Percentiles rank a stretch among this genome's conserved stretches.
Evolutionary conservation across 23 red algal species (phyloP).

Genomic region (Agarophyton chilense): DNA sequence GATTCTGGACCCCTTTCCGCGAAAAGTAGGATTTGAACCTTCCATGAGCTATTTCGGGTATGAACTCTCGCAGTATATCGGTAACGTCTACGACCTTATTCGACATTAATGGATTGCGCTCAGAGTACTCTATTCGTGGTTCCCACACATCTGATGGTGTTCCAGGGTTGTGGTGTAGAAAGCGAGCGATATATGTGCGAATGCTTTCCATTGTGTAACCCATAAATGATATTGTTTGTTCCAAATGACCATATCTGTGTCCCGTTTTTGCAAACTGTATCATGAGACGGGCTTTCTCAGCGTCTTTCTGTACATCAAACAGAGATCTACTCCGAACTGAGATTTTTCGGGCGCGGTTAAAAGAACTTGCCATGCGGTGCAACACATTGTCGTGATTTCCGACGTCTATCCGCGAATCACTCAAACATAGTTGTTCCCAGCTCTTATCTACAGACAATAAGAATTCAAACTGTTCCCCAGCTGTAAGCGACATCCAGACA

Average conservation of each 20-base stretch:
- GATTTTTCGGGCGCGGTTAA: neutral
- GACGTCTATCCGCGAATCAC: neutral
- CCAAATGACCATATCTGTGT: conserved; percentile 25
- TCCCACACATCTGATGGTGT: neutral
- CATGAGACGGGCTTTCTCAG: conserved; percentile 22
- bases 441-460: neutral
- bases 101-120: neutral
- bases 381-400: neutral
- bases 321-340: neutral
- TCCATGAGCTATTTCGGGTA: neutral
- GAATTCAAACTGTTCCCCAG: conserved; percentile 26
- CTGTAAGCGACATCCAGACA: conserved; percentile 36
- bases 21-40: neutral
- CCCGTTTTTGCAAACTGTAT: neutral
- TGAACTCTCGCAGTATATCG: neutral
- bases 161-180: neutral
- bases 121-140: neutral
- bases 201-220: conserved; percentile 54
- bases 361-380: neutral
- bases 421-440: neutral
- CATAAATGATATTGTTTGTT: conserved; percentile 60
- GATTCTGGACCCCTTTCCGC: conserved; percentile 29
- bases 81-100: neutral
- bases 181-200: conserved; percentile 19
- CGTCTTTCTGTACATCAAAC: neutral